Evolutionary conservation across 2,329 filamentous ascomycete genomes (phyloP), one percentile per base, ranked within the genome.

Genomic region (Penicillium sp.): DNA sequence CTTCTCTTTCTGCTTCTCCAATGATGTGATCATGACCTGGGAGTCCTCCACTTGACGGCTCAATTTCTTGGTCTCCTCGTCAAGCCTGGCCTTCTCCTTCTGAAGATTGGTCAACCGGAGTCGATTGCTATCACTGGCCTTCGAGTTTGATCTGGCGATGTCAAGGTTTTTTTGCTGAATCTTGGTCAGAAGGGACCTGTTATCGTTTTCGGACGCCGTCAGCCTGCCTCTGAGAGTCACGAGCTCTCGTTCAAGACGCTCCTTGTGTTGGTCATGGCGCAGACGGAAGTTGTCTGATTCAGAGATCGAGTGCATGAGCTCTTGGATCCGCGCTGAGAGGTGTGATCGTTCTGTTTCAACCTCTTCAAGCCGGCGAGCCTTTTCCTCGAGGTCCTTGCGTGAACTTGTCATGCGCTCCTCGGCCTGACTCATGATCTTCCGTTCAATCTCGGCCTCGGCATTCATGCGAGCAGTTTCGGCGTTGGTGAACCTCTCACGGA

Each of bases 121-220:
- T 37, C 92, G 87, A 45, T 92, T 90, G 32, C 86, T 89, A 65
- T 97, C 93, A 59, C 85, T 92, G 31, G 89, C 93, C 57, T 88
- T 88, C 5, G 92, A 96, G 58, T 85, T 90, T 0, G 93, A 94
- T 44, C 94, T 85, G 39, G 93, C 93, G 72, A 99, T 95, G 70
- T 99, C 93, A 7, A 99, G 82, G 31, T 95, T 94, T 79, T 97
- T 97, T 69, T 97, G 93, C 68, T 97, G 93, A 18, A 99, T 82
- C 75, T 97, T 97, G 78, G 97, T 97, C 62, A 97, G 82, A n/a
- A 99, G 79, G 5, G 92, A 88, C 50, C 91, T 88, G 68, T 97
- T 97, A 75, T 97, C 93, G 66, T 97, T 97, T 72, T 99, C 93
- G 0, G 93, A 97, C 24, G 93, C 94, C 8, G 88, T 83, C 39